Conservation (phyloP, 2,329 filamentous ascomycete genomes). For the Colletotrichum trifolii region DNA sequence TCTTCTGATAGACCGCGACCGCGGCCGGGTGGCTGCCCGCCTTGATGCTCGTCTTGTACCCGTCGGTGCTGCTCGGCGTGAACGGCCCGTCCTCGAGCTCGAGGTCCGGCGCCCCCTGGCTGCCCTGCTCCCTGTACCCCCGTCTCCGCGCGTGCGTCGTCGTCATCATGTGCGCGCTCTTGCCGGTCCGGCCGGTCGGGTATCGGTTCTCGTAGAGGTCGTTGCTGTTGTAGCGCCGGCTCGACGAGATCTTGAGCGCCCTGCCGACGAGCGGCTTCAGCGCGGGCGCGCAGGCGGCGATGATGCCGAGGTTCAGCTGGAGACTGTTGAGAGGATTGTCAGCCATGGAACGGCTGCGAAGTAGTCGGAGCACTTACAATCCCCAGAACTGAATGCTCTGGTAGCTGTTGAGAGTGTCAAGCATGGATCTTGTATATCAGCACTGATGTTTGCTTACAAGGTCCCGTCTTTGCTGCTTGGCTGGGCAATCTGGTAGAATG, state of each 20-base stretch:
- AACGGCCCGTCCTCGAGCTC: slow-evolving; percentile 21
- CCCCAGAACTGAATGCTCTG: slow-evolving; percentile 46
- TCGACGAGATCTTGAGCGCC: slow-evolving; percentile 42
- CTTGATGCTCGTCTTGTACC: slow-evolving; percentile 14
- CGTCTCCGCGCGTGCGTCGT: slow-evolving; percentile 9
- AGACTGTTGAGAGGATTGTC: slow-evolving; percentile 43
- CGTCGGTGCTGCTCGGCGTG: neutral
- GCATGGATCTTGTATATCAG: neutral
- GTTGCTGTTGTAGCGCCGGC: slow-evolving; percentile 14
- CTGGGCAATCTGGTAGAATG: slow-evolving; percentile 49
- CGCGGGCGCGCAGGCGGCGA: slow-evolving; percentile 52
- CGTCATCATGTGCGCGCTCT: slow-evolving; percentile 8
- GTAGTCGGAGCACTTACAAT: slow-evolving; percentile 44
- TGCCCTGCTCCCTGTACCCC: slow-evolving; percentile 26
- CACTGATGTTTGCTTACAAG: slow-evolving; percentile 40
- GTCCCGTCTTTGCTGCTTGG: slow-evolving; percentile 46
- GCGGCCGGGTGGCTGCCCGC: slow-evolving; percentile 8
- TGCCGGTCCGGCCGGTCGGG: slow-evolving; percentile 18
- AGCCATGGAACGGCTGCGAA: neutral
- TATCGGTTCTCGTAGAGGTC: slow-evolving; percentile 32
- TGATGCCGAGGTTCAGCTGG: slow-evolving; percentile 53
- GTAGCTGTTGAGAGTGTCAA: slow-evolving; percentile 14
- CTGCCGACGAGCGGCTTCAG: slow-evolving; percentile 50
- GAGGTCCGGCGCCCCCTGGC: slow-evolving; percentile 23
- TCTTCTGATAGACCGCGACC: slow-evolving; percentile 17